Evolutionary conservation across 2,329 filamentous ascomycete genomes (phyloP).

Genomic region (Zasmidium cellare): DNA sequence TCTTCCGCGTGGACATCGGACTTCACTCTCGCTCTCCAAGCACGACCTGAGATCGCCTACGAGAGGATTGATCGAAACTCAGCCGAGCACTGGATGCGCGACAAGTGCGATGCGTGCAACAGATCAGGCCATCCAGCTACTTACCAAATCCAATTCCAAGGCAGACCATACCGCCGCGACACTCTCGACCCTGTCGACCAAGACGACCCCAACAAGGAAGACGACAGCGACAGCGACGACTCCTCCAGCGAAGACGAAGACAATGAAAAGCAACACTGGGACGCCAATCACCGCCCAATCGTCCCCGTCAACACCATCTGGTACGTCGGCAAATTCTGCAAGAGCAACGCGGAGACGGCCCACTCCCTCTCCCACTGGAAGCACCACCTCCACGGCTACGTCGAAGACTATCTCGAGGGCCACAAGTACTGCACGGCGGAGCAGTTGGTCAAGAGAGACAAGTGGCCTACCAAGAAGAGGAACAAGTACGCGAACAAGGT

Average conservation of each 20-base stretch:
- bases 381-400: conserved; percentile 69
- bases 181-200: conserved; percentile 67
- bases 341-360: conserved; percentile 65
- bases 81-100: conserved; percentile 37
- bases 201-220: conserved; percentile 55
- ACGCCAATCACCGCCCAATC: conserved; percentile 51
- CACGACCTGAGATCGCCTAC: conserved; percentile 62
- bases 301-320: conserved; percentile 49
- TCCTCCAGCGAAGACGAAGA: conserved; percentile 30
- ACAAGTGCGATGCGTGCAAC: conserved; percentile 70
- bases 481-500: conserved; percentile 63
- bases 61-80: conserved; percentile 43
- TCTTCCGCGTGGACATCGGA: conserved; percentile 69
- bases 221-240: conserved; percentile 47
- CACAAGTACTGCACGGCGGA: conserved; percentile 59
- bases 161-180: conserved; percentile 64
- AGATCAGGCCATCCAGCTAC: conserved; percentile 67
- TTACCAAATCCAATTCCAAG: conserved; percentile 62
- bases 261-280: conserved; percentile 39
- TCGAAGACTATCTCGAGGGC: conserved; percentile 60
- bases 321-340: conserved; percentile 60
- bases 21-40: conserved; percentile 66
- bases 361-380: conserved; percentile 77
- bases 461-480: conserved; percentile 60
- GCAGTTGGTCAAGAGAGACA: conserved; percentile 62